These are phyloP conservation scores for Apiotrichum veenhuisii DNA, from an alignment of 1,284 basidiomycete genomes.

Conservation along the genomic window DNA sequence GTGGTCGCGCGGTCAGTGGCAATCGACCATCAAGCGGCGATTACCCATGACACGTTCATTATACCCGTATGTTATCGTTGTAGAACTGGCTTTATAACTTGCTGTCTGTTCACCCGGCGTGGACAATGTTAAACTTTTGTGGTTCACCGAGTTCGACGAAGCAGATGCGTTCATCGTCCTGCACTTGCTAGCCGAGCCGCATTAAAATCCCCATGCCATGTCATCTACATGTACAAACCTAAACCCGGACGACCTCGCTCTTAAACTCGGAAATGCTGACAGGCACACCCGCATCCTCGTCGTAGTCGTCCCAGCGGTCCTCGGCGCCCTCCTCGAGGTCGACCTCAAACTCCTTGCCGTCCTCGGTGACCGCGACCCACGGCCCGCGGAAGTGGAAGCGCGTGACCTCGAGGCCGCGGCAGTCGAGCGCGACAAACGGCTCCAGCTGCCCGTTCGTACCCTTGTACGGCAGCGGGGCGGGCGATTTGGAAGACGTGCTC, in stretches of 20 bases:
- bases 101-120: too few relatives aligned
- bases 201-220: too few relatives aligned
- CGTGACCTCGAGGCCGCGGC: slow-evolving; percentile 48
- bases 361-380: slow-evolving; percentile 31
- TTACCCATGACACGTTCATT: too few relatives aligned
- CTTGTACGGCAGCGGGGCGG: slow-evolving; percentile 34
- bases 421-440: slow-evolving; percentile 46
- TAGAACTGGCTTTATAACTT: too few relatives aligned
- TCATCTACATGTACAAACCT: too few relatives aligned
- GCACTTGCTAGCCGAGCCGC: too few relatives aligned
- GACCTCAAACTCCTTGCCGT: slow-evolving; percentile 38
- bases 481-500: slow-evolving; percentile 32
- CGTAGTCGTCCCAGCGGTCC: slow-evolving; percentile 50
- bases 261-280: slow-evolving; percentile 43
- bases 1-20: too few relatives aligned
- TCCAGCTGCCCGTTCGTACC: slow-evolving; percentile 22
- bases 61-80: too few relatives aligned
- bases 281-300: slow-evolving; percentile 39
- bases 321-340: slow-evolving; percentile 45
- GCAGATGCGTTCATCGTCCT: too few relatives aligned
- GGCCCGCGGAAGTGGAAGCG: slow-evolving; percentile 41
- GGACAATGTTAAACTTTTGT: too few relatives aligned
- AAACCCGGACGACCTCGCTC: slow-evolving; percentile 35
- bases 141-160: too few relatives aligned
- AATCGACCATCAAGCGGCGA: too few relatives aligned